Percentiles rank a stretch among this genome's conserved stretches.
Conservation (phyloP, 2,329 filamentous ascomycete species). For the Coniosporium tulheliwenetii region DNA sequence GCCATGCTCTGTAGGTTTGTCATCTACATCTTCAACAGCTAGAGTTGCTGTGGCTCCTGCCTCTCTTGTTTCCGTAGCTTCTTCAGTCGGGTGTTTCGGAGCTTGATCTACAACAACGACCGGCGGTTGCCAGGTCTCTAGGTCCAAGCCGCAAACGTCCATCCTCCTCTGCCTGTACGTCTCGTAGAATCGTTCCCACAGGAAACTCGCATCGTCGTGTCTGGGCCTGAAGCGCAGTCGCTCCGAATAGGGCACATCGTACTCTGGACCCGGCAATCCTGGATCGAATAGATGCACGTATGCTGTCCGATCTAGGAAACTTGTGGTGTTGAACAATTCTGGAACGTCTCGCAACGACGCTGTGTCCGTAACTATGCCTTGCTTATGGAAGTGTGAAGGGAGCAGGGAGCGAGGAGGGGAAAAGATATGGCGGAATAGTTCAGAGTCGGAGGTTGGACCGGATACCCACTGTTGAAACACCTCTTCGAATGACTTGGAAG, state of each 20-base stretch:
- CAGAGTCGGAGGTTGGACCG: slow-evolving; percentile 10
- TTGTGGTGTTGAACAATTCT: slow-evolving; percentile 26
- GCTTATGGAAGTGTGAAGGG: slow-evolving; percentile 7
- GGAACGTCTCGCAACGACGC: slow-evolving; percentile 1
- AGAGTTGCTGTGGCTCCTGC: too few relatives aligned
- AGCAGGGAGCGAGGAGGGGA: slow-evolving; percentile 10
- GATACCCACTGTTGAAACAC: slow-evolving; percentile 18
- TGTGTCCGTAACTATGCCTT: background rate
- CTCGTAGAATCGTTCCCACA: slow-evolving; percentile 34
- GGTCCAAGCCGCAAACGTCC: slow-evolving; percentile 36
- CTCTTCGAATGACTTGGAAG: slow-evolving; percentile 11
- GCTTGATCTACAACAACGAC: background rate
- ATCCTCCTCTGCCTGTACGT: slow-evolving; percentile 32
- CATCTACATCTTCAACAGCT: too few relatives aligned
- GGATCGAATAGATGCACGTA: slow-evolving; percentile 32
- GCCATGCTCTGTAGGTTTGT: too few relatives aligned
- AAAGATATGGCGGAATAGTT: slow-evolving; percentile 15
- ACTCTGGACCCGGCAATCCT: slow-evolving; percentile 33
- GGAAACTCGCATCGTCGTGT: slow-evolving; percentile 28
- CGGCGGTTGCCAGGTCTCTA: slow-evolving; percentile 22
- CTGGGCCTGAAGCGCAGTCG: slow-evolving; percentile 25
- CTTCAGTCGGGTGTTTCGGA: too few relatives aligned
- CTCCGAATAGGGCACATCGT: slow-evolving; percentile 28
- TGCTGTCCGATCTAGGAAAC: slow-evolving; percentile 24
- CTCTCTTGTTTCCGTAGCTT: too few relatives aligned